Base-by-base conservation (phyloP, 306 rosid genomes). In the Ammopiptanthus mongolicus region DNA sequence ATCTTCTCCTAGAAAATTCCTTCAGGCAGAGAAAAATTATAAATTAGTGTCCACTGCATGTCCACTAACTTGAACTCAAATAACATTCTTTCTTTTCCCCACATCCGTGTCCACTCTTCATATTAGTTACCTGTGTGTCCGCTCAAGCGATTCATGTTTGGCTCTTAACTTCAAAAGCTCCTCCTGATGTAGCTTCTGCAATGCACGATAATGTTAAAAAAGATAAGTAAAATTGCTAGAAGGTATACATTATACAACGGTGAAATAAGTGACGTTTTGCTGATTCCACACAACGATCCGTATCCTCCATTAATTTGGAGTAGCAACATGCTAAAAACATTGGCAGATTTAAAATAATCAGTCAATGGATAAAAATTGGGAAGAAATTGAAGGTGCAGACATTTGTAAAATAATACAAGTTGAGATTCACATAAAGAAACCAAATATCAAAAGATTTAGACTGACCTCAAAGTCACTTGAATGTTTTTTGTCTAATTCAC, bases 201-300 rank as follows among this genome's bases (percentile, higher is more conserved):
- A 28, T 52, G 19, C 67, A 60, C 36, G 56, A 70, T 0, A 63
- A 37, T n/a, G 34, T 42, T 12, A n/a, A n/a, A n/a, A n/a, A n/a
- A n/a, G n/a, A n/a, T n/a, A n/a, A n/a, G n/a, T n/a, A n/a, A 34
- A 4, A 64, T 34, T 37, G 12, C 3, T 23, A 65, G 53, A 63
- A 63, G 5, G n/a, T n/a, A n/a, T n/a, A n/a, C n/a, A n/a, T n/a
- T n/a, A n/a, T n/a, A n/a, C n/a, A n/a, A n/a, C n/a, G n/a, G n/a
- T n/a, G n/a, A n/a, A n/a, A n/a, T n/a, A n/a, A n/a, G 46, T 91
- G 91, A 81, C 91, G 97, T 93, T 87, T 89, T 51, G 93, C 96
- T 65, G 84, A 78, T 78, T 93, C 98, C 31, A 90, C 87, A 53
- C 97, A 93, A 36, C 59, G 80, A 56, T 93, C 91, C 0, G 80